Evolutionary conservation across 2,329 filamentous ascomycete genomes (phyloP), one percentile per base, ranked within the genome.

Genomic region (Rosellinia necatrix): DNA sequence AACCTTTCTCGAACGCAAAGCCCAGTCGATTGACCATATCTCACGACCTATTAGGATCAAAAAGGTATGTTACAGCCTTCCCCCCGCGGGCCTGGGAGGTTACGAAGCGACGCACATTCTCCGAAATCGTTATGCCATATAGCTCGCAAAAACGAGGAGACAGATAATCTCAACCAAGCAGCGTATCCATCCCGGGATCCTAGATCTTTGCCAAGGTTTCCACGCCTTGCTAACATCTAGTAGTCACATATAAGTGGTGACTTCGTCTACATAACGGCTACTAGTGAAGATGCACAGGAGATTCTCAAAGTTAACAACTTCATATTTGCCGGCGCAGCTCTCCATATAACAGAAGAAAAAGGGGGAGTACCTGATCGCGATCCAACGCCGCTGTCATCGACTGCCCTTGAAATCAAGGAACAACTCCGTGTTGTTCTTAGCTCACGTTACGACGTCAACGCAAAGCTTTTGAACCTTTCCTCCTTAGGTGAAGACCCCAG

Each of bases 381-480:
- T 34, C 27, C 63, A 15, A 22, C 78, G 6, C 70, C 68, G 52
- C 73, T 81, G 34, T 84, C 81, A 15, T 74, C 76, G 32, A 75
- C 76, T 40, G 78, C 84, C 3, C 75, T 82, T 46, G 83, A 88
- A 62, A 81, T 85, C n/a, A 87, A 87, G 70, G 77, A 82, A 21
- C 85, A 87, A 63, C 81, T 97, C 55, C 84, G 85, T 62, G 75
- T 76, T 13, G 87, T 97, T 60, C 80, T 99, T 12, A 81, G 81
- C 51, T 81, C 83, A 50, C 87, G 94, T 44, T 97, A 96, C 74
- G 79, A 89, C 58, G 74, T 81, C 13, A 78, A 80, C 6, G 78
- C 79, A 49, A 96, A 96, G 73, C 77, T 97, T 0, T 81, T 97
- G 34, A 86, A 96, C 68, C 83, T 99, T 8, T 92, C 91, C n/a